A percentile compares a stretch with the other conserved stretches of the same genome.
Conservation (phyloP, 768 basidiomycete species). For the Panaeolus papilionaceus region DNA sequence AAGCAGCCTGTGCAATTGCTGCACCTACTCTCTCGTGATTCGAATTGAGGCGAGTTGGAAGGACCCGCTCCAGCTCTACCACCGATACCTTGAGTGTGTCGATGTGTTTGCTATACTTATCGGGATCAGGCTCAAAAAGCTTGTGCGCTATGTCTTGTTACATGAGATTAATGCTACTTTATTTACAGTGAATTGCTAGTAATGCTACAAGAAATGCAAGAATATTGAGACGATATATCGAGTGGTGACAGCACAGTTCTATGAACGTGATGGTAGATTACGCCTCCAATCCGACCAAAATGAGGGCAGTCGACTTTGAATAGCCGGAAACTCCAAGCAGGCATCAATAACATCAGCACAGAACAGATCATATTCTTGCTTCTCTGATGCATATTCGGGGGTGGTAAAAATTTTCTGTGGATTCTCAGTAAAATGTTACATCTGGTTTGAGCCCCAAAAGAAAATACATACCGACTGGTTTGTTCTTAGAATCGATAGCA, state of each 20-base stretch:
- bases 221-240: too few species aligned
- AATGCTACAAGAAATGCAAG: too few species aligned
- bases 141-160: too few species aligned
- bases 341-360: slow-evolving; percentile 17
- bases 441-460: neutral
- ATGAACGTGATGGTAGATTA: neutral
- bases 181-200: too few species aligned
- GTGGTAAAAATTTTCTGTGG: neutral
- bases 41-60: too few species aligned
- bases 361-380: slow-evolving; percentile 15
- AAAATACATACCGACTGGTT: slow-evolving; percentile 14
- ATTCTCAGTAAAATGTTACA: neutral
- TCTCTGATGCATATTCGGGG: neutral
- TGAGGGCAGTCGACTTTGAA: slow-evolving; percentile 14
- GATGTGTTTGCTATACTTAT: too few species aligned
- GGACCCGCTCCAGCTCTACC: too few species aligned
- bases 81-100: too few species aligned
- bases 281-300: slow-evolving; percentile 6
- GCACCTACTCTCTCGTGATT: too few species aligned
- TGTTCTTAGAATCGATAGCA: slow-evolving; percentile 19
- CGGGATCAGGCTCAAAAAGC: too few species aligned
- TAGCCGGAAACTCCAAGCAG: slow-evolving; percentile 11
- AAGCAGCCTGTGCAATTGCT: too few species aligned
- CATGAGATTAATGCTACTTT: too few species aligned
- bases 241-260: neutral